Base-by-base conservation (phyloP, 306 rosid genomes). In the Trichosanthes cucumerina region DNA sequence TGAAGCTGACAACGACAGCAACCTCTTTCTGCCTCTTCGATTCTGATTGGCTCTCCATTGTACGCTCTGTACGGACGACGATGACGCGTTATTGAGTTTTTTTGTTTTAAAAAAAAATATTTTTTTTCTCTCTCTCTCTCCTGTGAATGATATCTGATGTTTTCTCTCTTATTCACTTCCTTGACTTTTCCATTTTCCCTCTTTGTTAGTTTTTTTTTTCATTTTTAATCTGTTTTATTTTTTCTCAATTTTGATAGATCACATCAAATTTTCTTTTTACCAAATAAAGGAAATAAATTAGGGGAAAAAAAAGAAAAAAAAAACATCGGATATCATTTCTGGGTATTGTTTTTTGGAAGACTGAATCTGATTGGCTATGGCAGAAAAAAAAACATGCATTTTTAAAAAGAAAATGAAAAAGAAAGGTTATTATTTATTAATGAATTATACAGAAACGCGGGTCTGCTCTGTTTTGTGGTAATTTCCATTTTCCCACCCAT, bases 21-120 rank as follows among this genome's bases (percentile, higher is more conserved):
- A 43, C 43, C 77, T 49, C 77, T 72, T 24, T 70, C 8, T 69
- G 7, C 59, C 13, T 26, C 39, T 31, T 31, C 26, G 16, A 74
- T 74, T 74, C 19, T 74, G 46, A 74, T 74, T 74, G 78, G 78
- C 62, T 74, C 62, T 1, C 78, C 46, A 11, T 74, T 19, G 78
- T 74, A 74, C 78, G 9, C 0, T 50, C 0, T 49, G 78, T 74
- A 74, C 78, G 78, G 31, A 74, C 31, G 9, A 49, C 9, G 6
- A 5, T 31, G 46, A 74, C 78, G 5, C 1, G 43, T 46, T 16
- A 0, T 49, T 46, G 5, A 0, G 0, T 4, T 28, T 7, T 18
- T 66, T 8, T 8, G 7, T 8, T 18, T 58, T 21, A 9, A 9
- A 13, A 49, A 49, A 24, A 24, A 4, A 10, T 2, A 10, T 24